Percentiles rank a stretch among this genome's conserved stretches.
phyloP scores from a whole-genome alignment of 805 yeast genomes.

The Monosporozyma unispora region DNA sequence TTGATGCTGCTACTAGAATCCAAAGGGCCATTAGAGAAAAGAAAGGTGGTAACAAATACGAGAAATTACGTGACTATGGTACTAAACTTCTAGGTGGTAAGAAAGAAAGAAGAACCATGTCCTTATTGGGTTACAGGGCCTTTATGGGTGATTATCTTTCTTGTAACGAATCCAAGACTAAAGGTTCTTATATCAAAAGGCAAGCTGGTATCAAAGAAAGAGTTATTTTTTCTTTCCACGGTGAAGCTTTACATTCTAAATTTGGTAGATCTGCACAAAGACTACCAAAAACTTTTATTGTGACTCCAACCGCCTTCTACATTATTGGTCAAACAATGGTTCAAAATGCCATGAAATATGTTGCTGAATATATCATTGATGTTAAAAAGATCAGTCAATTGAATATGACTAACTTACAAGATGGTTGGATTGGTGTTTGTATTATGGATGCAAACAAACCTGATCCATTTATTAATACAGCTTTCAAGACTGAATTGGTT shows the following conservation, averaged over 20 bases:
- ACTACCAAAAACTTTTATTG: conserved; percentile 58
- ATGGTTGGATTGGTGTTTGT: conserved; percentile 78
- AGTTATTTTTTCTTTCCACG: conserved; percentile 70
- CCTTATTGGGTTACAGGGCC: conserved; percentile 78
- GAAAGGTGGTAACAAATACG: conserved; percentile 72
- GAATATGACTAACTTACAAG: conserved; percentile 68
- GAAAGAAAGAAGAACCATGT: conserved; percentile 85
- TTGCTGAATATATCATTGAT: conserved; percentile 55
- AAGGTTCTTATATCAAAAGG: conserved; percentile 65
- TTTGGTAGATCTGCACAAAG: conserved; percentile 89
- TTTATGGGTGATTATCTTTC: conserved; percentile 92
- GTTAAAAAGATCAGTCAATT: conserved; percentile 51
- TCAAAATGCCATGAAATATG: conserved; percentile 50
- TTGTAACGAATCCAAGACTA: conserved; percentile 67
- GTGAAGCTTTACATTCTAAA: conserved; percentile 73
- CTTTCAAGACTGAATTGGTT: conserved; percentile 81
- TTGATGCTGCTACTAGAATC: conserved; percentile 73
- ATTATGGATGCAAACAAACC: conserved; percentile 39
- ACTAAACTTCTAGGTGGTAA: conserved; percentile 57
- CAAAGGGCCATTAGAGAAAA: conserved; percentile 79
- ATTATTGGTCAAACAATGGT: conserved; percentile 66
- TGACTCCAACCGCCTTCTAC: conserved; percentile 55
- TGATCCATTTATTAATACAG: conserved; percentile 71
- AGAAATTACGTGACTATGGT: conserved; percentile 80
- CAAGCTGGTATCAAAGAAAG: conserved; percentile 61